Evolutionary conservation across 345 rosid genomes (phyloP), one percentile per base, ranked within the genome.

Genomic region (Microthlaspi erraticum): DNA sequence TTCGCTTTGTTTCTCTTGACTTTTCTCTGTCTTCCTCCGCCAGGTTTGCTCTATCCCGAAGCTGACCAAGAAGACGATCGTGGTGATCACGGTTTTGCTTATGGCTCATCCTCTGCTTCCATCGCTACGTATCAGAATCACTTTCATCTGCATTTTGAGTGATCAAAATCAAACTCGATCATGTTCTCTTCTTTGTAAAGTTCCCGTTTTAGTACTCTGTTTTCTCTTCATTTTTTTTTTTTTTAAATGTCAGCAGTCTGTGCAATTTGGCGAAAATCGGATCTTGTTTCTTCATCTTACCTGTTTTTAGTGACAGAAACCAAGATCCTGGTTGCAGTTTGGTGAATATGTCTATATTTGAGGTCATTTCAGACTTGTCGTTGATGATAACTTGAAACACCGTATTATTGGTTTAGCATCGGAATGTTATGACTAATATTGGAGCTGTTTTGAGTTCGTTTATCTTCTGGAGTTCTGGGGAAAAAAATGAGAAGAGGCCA

Each of bases 11-110:
- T 80, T 48, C 32, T 87, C 59, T 87, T 89, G 91, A 81, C 89
- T 67, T 82, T 83, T 61, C 83, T 89, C 16, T 89, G 93, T 73
- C 82, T 86, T 39, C 85, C 93, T 31, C 82, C 84, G 3, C 85
- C 87, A 16, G 83, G 78, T 68, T 66, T 83, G 29, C 68, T 77
- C 73, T 75, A 70, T 58, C 46, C 64, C 6, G 86, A 77, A 61
- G 32, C 14, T 5, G 70, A 53, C 14, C 43, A 34, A 37, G 78
- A 59, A 38, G 78, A 59, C 14, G 68, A 66, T 46, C 43, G 26
- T 66, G 55, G 11, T 60, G 20, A 20, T 34, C 65, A 46, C 6
- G 63, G 7, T 74, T 39, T 32, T 12, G 33, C 43, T 50, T 32
- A 66, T 66, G 54, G 48, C 1, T 51, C 68, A 1, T 43, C 78